A percentile compares a stretch with the other conserved stretches of the same genome.
Evolutionary conservation across 2,329 filamentous ascomycete genomes (phyloP).

Genomic region (Fusarium lyarnte): DNA sequence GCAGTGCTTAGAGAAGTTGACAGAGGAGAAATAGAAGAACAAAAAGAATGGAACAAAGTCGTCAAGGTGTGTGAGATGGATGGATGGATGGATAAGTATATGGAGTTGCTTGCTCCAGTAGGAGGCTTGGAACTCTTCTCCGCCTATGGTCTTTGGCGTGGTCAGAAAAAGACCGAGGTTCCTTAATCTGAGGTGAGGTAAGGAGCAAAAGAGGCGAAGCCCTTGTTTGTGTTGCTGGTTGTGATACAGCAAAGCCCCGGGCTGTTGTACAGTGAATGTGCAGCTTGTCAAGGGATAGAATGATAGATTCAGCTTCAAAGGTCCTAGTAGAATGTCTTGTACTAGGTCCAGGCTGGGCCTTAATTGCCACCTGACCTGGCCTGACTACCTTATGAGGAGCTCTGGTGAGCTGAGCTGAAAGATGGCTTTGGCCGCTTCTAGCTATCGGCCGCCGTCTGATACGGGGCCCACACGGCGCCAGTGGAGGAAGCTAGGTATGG

Average conservation of each 20-base stretch:
- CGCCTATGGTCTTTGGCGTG: slow-evolving; percentile 23
- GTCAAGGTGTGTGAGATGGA: slow-evolving; percentile 9
- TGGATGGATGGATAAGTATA: slow-evolving; percentile 9
- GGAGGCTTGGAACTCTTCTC: slow-evolving; percentile 32
- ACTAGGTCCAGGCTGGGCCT: not conserved
- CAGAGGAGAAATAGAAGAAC: not conserved
- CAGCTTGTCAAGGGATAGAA: not conserved
- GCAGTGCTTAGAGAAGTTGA: not conserved
- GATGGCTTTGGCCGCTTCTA: slow-evolving; percentile 4
- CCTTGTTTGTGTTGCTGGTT: not conserved
- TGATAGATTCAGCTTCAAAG: not conserved
- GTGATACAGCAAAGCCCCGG: not conserved
- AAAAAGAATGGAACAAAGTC: not conserved
- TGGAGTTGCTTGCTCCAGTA: slow-evolving; percentile 9
- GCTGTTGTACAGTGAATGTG: not conserved
- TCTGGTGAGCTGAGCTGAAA: slow-evolving; percentile 4
- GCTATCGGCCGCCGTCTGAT: slow-evolving; percentile 17
- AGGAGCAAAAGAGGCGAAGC: slow-evolving; percentile 18
- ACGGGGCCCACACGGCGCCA: slow-evolving; percentile 14
- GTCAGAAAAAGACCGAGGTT: slow-evolving; percentile 10
- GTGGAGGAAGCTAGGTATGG: slow-evolving; percentile 7
- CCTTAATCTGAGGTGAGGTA: slow-evolving; percentile 19
- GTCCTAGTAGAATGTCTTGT: not conserved
- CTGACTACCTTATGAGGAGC: not conserved
- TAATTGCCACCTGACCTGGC: slow-evolving; percentile 24